These are phyloP conservation scores for Buddleja alternifolia DNA, from an alignment of 257 asterid genomes.

Conservation along the genomic window DNA sequence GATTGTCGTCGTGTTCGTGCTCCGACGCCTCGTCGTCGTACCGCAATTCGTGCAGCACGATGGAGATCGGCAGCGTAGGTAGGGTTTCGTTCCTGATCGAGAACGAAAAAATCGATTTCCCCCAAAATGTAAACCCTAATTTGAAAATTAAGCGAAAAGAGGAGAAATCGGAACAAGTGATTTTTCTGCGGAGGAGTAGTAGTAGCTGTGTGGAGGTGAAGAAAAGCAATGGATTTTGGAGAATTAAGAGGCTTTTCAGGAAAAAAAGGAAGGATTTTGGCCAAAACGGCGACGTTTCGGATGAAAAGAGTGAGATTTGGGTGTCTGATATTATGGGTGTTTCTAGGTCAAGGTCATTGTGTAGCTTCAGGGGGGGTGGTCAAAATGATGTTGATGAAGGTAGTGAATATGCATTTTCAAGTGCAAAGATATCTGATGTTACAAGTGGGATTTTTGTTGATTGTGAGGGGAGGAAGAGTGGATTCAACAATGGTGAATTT, in stretches of 20 bases:
- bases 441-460: slow-evolving; percentile 63
- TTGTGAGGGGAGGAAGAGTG: slow-evolving; percentile 50
- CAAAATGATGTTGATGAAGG: slow-evolving; percentile 50
- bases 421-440: slow-evolving; percentile 91
- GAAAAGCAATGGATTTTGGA: slow-evolving; percentile 79
- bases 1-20: slow-evolving; percentile 85
- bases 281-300: slow-evolving; percentile 38
- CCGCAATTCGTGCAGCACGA: slow-evolving; percentile 62
- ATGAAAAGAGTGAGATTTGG: slow-evolving; percentile 63
- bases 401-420: slow-evolving; percentile 57
- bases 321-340: slow-evolving; percentile 61
- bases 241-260: slow-evolving; percentile 66
- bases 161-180: slow-evolving; percentile 54
- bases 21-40: slow-evolving; percentile 74
- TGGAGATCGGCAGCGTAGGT: slow-evolving; percentile 80
- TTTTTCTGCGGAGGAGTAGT: slow-evolving; percentile 65
- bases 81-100: slow-evolving; percentile 77
- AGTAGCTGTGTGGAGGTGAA: slow-evolving; percentile 87
- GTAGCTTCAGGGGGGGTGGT: slow-evolving; percentile 69
- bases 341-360: slow-evolving; percentile 86
- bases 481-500: slow-evolving; percentile 43
- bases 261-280: slow-evolving; percentile 51
- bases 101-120: slow-evolving; percentile 56
- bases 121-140: slow-evolving; percentile 2
- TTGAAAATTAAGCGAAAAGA: slow-evolving; percentile 32